Conservation (phyloP, 148 eudicot genomes). For the Dysphania ambrosioides region DNA sequence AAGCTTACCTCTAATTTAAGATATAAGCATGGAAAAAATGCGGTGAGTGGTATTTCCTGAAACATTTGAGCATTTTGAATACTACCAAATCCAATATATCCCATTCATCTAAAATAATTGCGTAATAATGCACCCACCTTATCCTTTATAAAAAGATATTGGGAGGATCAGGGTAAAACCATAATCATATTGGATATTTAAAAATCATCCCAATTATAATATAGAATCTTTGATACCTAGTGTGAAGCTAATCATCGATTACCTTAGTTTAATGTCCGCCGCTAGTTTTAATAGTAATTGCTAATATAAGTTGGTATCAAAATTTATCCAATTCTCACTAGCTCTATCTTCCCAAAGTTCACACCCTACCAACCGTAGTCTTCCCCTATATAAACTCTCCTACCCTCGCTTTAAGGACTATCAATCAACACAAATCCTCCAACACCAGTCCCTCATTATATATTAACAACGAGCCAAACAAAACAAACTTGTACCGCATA, state of each 20-base stretch:
- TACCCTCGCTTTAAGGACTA: background rate
- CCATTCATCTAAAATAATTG: no score
- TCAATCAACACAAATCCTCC: background rate
- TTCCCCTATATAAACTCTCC: background rate
- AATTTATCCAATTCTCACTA: no score
- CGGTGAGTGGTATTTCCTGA: no score
- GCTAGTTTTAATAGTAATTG: background rate
- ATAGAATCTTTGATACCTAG: background rate
- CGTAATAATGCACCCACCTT: no score
- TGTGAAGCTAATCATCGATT: background rate
- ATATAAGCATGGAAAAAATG: no score
- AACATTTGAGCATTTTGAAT: no score
- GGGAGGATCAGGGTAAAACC: no score
- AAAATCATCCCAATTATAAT: background rate
- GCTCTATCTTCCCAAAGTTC: background rate
- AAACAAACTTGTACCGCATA: background rate
- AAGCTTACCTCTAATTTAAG: no score
- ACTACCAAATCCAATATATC: no score
- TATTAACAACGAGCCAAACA: background rate
- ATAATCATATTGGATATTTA: no score
- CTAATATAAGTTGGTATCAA: no score
- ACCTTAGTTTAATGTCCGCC: background rate
- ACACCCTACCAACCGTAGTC: background rate
- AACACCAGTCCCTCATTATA: background rate
- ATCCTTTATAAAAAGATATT: no score